Evolutionary conservation across 2,329 filamentous ascomycete genomes (phyloP).

Genomic region (Sclerotinia trifoliorum): DNA sequence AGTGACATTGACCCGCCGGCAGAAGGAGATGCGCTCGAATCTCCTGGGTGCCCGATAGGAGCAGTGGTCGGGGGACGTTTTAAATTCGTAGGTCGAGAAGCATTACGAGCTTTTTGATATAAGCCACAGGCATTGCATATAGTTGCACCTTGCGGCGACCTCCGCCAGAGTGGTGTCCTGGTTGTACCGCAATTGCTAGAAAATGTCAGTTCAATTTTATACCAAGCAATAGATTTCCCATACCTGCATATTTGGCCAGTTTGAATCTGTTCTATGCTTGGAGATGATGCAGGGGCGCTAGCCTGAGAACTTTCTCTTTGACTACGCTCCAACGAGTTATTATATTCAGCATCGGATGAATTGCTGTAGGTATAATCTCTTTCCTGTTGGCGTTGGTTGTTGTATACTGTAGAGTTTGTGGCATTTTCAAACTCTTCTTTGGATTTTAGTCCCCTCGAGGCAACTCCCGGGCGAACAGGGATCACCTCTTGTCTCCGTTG

Average conservation of each 20-base stretch:
- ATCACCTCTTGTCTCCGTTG: conserved; percentile 30
- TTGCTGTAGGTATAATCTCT: conserved; percentile 24
- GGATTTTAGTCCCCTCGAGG: conserved; percentile 29
- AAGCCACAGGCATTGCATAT: conserved; percentile 98
- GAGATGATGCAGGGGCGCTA: conserved; percentile 14
- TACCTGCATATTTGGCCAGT: conserved; percentile 72
- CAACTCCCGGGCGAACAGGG: conserved; percentile 28
- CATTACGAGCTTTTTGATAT: conserved; percentile 91
- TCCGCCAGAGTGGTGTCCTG: conserved; percentile 88
- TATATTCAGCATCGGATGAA: conserved; percentile 28
- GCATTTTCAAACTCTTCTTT: conserved; percentile 35
- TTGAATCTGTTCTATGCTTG: conserved; percentile 38
- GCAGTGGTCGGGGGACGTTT: conserved; percentile 66
- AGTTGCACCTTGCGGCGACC: conserved; percentile 87
- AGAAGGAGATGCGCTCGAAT: conserved; percentile 35
- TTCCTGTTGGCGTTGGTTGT: conserved; percentile 21
- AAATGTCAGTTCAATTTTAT: conserved; percentile 25
- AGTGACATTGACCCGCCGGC: conserved; percentile 40
- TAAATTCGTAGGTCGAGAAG: conserved; percentile 83
- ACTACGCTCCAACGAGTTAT: conserved; percentile 27
- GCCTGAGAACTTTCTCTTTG: conserved; percentile 30
- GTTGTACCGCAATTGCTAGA: conserved; percentile 91
- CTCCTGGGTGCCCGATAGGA: conserved; percentile 32
- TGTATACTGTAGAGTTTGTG: conserved; percentile 26
- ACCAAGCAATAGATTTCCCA: conserved; percentile 35